Evolutionary conservation across 1,284 basidiomycete species (phyloP), one percentile per base, ranked within the genome.

Genomic region (Trichosporon ovoides): DNA sequence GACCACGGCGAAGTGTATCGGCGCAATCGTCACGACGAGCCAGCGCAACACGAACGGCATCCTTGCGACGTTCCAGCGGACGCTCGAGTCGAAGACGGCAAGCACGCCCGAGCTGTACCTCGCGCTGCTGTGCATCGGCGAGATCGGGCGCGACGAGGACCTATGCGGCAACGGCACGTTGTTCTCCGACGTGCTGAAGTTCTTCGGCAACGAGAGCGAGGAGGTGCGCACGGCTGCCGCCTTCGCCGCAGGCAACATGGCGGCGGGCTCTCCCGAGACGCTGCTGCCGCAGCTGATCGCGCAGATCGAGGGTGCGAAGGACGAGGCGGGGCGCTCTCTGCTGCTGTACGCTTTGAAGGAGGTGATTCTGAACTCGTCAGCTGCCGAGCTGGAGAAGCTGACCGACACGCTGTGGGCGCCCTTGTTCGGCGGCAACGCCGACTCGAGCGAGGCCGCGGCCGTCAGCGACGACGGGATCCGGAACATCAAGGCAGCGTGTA

Each of bases 331-430:
- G 67, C 84, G 91, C 12, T 77, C 95, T 22, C 78, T 97, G 18
- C 86, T 92, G 14, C 81, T 98, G 49, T 90, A 97, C 68, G 90
- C 94, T 12, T 80, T 98, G 37, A 97, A 97, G 78, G 96, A 98
- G 81, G 89, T 97, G 56, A 93, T 97, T 56, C 88, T 89, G 0
- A 90, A 98, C 75, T 91, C 88, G 56, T 87, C 89, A 5, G 82
- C 86, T 57, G 84, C 84, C 0, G 88, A 94, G 71, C 80, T 98
- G 20, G 89, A 91, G 65, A 81, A 82, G 22, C 84, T 96, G 35
- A 91, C 93, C 2, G 90, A 95, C 56, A 78, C 83, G 18, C 83
- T 98, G 12, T 99, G 96, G 96, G 82, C 82, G 3, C 92, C 94
- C 0, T 82, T 95, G 16, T 94, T 96, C 73, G 85, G n/a, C n/a